Percentiles rank a stretch among this genome's conserved stretches.
These are phyloP conservation scores for Aspergillus saccharolyticus DNA, from an alignment of 495 filamentous ascomycete species.

Conservation along the genomic window DNA sequence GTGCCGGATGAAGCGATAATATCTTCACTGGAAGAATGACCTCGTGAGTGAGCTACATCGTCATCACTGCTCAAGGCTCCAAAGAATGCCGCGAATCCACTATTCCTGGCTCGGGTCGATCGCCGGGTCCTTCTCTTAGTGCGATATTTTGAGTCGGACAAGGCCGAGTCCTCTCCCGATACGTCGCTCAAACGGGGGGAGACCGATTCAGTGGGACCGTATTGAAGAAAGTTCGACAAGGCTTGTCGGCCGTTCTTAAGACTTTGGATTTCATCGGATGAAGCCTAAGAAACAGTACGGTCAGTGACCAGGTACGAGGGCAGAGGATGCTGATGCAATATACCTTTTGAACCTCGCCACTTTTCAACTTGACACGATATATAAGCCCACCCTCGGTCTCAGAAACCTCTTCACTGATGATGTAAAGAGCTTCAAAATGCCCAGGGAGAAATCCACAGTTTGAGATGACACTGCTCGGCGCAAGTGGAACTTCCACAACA, in stretches of 20 bases:
- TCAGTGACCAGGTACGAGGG: not conserved
- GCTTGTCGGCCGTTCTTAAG: conserved; percentile 31
- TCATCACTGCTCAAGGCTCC: conserved; percentile 15
- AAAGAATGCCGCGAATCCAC: conserved; percentile 21
- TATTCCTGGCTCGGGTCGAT: conserved; percentile 6
- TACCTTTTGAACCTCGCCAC: conserved; percentile 43
- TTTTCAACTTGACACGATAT: conserved; percentile 45
- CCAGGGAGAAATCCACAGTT: conserved; percentile 47
- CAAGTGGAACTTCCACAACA: not conserved
- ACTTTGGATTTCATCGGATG: conserved; percentile 22
- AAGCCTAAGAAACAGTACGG: conserved; percentile 19
- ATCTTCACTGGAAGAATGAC: conserved; percentile 23
- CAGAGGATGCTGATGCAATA: conserved; percentile 8
- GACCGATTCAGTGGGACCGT: conserved; percentile 1
- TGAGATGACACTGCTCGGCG: not conserved
- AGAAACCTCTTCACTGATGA: conserved; percentile 27
- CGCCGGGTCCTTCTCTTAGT: conserved; percentile 10
- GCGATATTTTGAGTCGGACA: conserved; percentile 2
- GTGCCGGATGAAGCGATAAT: conserved; percentile 10
- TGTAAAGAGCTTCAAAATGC: conserved; percentile 34
- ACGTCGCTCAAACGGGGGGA: not conserved
- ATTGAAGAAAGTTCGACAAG: conserved; percentile 25
- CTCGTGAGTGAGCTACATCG: not conserved
- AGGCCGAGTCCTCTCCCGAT: conserved; percentile 11
- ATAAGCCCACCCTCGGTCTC: conserved; percentile 19